Base-by-base conservation (phyloP, 495 filamentous ascomycete genomes). In the Letharia columbiana region DNA sequence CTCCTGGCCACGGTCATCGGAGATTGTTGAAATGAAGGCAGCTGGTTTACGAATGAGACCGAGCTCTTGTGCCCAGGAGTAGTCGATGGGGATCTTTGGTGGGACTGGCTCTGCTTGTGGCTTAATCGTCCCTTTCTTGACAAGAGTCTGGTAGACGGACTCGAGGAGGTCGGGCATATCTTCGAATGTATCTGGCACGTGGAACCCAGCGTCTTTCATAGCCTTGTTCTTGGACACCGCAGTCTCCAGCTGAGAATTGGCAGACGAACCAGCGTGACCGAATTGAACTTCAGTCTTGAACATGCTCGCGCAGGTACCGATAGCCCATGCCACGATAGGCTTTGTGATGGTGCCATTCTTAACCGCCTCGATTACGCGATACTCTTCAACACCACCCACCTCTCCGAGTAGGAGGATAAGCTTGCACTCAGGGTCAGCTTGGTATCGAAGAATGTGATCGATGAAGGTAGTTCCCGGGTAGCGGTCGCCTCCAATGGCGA, bases 211-310 rank as follows among this genome's bases (percentile, higher is more conserved):
- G 62, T 97, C 94, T 64, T 81, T 84, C 94, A 98, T 98, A 66
- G 83, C 83, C 84, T 91, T 86, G 86, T 98, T 98, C 90, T 98
- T 98, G 76, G 84, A 81, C 60, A 89, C 89, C 60, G 94, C 94
- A 56, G 95, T 98, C 85, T 98, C 94, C 70, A 98, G 90, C 78
- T 97, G 87, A 57, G 95, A 98, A 84, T 98, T 98, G 83, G 94
- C 94, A 68, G 96, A 96, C 13, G 94, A 91, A 79, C 94, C 94
- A 71, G 94, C 94, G 82, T 98, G 94, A 73, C 94, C 94, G 81
- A 98, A 98, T 78, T 98, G 94, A 42, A 98, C 94, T 84, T 98
- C 94, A 20, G 94, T 98, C 89, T 96, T 97, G 83, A 98, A 95
- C 94, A 98, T 91, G 85, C 90, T 91, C 50, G 94, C 93, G 78